Base-by-base conservation (phyloP, 2,329 filamentous ascomycete genomes). In the Colletotrichum coccodes region DNA sequence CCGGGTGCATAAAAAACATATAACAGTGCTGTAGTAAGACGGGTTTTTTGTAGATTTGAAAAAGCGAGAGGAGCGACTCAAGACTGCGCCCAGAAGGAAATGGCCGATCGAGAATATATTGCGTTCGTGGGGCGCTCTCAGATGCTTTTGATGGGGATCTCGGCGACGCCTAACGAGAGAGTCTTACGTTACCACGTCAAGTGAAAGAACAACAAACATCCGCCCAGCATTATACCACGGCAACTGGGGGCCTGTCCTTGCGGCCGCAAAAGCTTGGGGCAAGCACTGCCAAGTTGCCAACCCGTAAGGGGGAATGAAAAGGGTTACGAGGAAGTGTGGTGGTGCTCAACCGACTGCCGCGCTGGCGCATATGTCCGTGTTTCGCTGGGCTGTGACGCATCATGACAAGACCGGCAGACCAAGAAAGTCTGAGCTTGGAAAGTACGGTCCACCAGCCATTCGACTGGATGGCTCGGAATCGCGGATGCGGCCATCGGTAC, bases 201-300 rank as follows among this genome's bases (percentile, higher is more conserved):
- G 32, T 21, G 53, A n/a, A 38, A 26, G 46, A 59, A 64, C 21
- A 56, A 59, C 28, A 63, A 63, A 21, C 21, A 50, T 54, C 63
- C 26, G 53, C 61, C 42, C 28, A 32, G 54, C 61, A 64, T 60
- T 54, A 52, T 30, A 38, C 58, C 49, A 44, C 40, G 32, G 40
- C n/a, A n/a, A n/a, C n/a, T n/a, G 49, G 36, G 38, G 47, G 54
- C 38, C n/a, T 40, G 62, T 54, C 58, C 58, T 66, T 66, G 63
- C 49, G 36, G 32, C 32, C 23, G 34, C 14, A 38, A 32, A 59
- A 47, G 49, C 42, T 49, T 49, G 30, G 42, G 42, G 42, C 26
- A 26, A 42, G 50, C 50, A 38, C 18, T 36, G 54, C 28, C 26
- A 44, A 44, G 54, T 16, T 34, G 40, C n/a, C 28, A 46, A 46